phyloP scores from a whole-genome alignment of 2,329 filamentous ascomycete species.

The Nothomitra cinnamomea region DNA sequence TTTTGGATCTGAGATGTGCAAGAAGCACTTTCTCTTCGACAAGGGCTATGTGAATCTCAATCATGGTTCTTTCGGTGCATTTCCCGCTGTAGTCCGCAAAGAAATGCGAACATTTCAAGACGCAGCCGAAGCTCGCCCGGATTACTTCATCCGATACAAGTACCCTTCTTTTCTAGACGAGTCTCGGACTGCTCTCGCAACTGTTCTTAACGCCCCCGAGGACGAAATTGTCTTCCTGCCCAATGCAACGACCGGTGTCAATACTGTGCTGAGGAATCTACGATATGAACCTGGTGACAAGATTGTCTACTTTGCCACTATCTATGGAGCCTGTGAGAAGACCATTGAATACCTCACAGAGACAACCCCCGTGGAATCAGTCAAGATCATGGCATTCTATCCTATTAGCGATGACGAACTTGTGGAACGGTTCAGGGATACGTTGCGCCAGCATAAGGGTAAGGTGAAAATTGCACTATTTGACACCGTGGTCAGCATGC shows the following conservation, averaged over 20 bases:
- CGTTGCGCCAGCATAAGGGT: slow-evolving; percentile 38
- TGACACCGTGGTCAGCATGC: slow-evolving; percentile 64
- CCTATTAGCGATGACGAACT: slow-evolving; percentile 56
- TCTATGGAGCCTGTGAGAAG: slow-evolving; percentile 65
- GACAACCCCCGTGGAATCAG: slow-evolving; percentile 31
- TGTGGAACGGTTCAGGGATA: slow-evolving; percentile 39
- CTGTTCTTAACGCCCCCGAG: slow-evolving; percentile 45
- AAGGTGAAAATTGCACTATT: slow-evolving; percentile 54
- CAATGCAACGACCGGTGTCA: slow-evolving; percentile 66
- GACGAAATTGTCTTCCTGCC: slow-evolving; percentile 58
- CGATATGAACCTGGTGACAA: slow-evolving; percentile 52
- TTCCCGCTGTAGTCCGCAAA: slow-evolving; percentile 44
- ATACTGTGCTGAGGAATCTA: slow-evolving; percentile 65
- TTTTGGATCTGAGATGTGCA: slow-evolving; percentile 36
- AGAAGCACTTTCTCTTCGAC: slow-evolving; percentile 51
- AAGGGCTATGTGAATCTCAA: slow-evolving; percentile 57
- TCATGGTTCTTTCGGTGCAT: slow-evolving; percentile 74
- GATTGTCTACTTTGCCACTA: slow-evolving; percentile 60
- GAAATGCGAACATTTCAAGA: slow-evolving; percentile 49
- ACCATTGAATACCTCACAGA: slow-evolving; percentile 58
- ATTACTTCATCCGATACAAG: slow-evolving; percentile 58
- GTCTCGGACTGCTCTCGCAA: slow-evolving; percentile 45
- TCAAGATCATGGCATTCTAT: slow-evolving; percentile 45
- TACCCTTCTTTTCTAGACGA: slow-evolving; percentile 45
- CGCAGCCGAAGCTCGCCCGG: slow-evolving; percentile 48